Evolutionary conservation across 2,329 filamentous ascomycete species (phyloP).

Genomic region (Paramyrothecium sp.): DNA sequence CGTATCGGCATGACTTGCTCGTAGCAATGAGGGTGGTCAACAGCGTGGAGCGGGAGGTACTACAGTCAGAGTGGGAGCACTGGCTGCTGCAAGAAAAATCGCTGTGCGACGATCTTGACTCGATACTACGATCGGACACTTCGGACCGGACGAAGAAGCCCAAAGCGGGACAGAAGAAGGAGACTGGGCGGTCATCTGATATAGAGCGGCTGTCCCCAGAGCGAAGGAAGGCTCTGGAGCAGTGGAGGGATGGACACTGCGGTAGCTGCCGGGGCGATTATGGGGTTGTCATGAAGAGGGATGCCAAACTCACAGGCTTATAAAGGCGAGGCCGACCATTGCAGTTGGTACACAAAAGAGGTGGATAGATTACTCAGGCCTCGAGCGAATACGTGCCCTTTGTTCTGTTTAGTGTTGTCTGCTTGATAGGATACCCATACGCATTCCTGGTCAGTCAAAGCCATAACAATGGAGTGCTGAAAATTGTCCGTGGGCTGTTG

Average conservation of each 20-base stretch:
- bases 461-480: too few relatives aligned
- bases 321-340: too few relatives aligned
- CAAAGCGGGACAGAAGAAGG: constrained; percentile 26
- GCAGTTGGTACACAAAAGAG: too few relatives aligned
- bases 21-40: constrained; percentile 91
- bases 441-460: not conserved
- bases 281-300: constrained; percentile 22
- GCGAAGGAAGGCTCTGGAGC: constrained; percentile 35
- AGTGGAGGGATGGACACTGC: constrained; percentile 55
- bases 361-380: not conserved
- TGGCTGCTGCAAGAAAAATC: constrained; percentile 81
- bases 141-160: constrained; percentile 17
- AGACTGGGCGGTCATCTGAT: constrained; percentile 12
- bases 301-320: constrained; percentile 22
- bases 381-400: not conserved
- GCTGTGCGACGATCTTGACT: constrained; percentile 65
- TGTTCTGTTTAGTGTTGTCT: not conserved
- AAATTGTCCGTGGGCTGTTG: not conserved
- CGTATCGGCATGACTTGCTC: constrained; percentile 84
- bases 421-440: not conserved
- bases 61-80: constrained; percentile 88
- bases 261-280: constrained; percentile 53
- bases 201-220: constrained; percentile 21
- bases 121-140: constrained; percentile 34
- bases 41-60: constrained; percentile 79